Percentiles rank a stretch among this genome's conserved stretches.
Conservation (phyloP, 306 rosid species). For the Cercis canadensis region DNA sequence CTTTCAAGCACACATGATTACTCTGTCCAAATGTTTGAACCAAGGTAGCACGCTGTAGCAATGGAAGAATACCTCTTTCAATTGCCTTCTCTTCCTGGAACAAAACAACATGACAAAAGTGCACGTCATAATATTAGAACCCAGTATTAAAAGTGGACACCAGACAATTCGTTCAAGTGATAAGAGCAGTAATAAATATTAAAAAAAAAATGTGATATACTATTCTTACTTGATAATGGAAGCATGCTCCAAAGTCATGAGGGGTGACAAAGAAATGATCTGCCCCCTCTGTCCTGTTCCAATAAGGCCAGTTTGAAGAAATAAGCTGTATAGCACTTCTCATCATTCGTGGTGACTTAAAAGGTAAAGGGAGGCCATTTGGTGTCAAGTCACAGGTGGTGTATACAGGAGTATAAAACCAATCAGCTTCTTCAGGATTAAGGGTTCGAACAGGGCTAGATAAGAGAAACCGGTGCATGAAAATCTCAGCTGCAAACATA, state of each 20-base stretch:
- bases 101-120: background rate
- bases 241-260: constrained; percentile 99
- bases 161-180: background rate
- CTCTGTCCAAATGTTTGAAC: constrained; percentile 93
- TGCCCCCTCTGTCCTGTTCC: constrained; percentile 93
- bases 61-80: constrained; percentile 82
- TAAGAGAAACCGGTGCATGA: constrained; percentile 90
- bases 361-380: constrained; percentile 96
- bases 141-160: background rate
- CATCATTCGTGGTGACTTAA: constrained; percentile 97
- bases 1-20: constrained; percentile 88
- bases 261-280: constrained; percentile 96
- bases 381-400: constrained; percentile 95
- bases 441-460: constrained; percentile 95
- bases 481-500: constrained; percentile 99
- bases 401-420: constrained; percentile 98
- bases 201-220: background rate
- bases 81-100: constrained; percentile 89
- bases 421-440: constrained; percentile 97
- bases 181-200: background rate
- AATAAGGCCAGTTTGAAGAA: constrained; percentile 97
- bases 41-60: constrained; percentile 79
- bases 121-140: background rate
- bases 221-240: constrained; percentile 80
- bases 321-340: constrained; percentile 95